Evolutionary conservation across 306 rosid species (phyloP).

Genomic region (Cicer pinnatifidum): DNA sequence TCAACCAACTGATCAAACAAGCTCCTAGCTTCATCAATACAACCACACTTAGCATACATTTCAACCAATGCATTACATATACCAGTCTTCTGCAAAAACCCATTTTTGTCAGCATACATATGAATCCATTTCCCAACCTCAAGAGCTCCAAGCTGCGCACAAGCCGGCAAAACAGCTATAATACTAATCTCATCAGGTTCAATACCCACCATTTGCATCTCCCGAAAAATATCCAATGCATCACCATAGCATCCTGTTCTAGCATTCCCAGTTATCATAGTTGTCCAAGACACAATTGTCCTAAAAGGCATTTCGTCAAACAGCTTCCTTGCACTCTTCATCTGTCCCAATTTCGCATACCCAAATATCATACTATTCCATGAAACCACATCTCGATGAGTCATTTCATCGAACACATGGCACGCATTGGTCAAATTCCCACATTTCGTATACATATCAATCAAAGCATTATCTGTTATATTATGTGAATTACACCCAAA

Average conservation of each 20-base stretch:
- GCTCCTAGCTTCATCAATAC: constrained; percentile 62
- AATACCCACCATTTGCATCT: constrained; percentile 70
- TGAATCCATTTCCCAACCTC: constrained; percentile 90
- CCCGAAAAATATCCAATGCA: constrained; percentile 66
- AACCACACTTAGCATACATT: constrained; percentile 83
- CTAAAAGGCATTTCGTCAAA: constrained; percentile 74
- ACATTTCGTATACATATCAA: constrained; percentile 67
- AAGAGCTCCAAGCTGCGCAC: constrained; percentile 82
- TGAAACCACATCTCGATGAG: constrained; percentile 58
- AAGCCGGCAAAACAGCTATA: constrained; percentile 71
- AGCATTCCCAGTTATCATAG: constrained; percentile 71
- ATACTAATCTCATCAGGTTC: constrained; percentile 79
- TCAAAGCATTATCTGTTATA: constrained; percentile 63
- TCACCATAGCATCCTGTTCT: constrained; percentile 58
- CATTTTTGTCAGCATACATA: constrained; percentile 55
- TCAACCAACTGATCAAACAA: constrained; percentile 59
- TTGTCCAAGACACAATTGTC: constrained; percentile 82
- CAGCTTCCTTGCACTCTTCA: constrained; percentile 59
- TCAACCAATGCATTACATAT: constrained; percentile 77
- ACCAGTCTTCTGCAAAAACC: constrained; percentile 46
- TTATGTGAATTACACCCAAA: constrained; percentile 54
- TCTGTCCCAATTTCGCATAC: constrained; percentile 63
- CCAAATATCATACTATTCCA: constrained; percentile 82
- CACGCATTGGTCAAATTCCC: constrained; percentile 58
- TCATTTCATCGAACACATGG: constrained; percentile 65